phyloP scores from a whole-genome alignment of 192 early-diverging fungal genomes.

The Phycomyces nitens region DNA sequence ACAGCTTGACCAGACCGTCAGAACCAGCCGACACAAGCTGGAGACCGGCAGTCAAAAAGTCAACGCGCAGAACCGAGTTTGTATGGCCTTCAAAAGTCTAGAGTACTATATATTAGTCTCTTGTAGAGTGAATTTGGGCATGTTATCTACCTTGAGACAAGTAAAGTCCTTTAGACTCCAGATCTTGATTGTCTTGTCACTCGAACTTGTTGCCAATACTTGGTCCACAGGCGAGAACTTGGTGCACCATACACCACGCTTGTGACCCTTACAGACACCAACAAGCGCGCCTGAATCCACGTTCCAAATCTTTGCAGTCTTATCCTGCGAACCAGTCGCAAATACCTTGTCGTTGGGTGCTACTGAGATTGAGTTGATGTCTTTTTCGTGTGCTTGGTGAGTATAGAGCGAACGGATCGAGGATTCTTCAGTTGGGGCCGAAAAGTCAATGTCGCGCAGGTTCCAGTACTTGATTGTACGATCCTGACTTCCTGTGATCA shows the following conservation, averaged over 20 bases:
- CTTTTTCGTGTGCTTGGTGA: conserved; percentile 92
- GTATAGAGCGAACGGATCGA: conserved; percentile 77
- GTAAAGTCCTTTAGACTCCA: conserved; percentile 88
- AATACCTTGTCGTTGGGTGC: conserved; percentile 90
- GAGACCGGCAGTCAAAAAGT: conserved; percentile 81
- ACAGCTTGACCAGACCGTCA: conserved; percentile 94
- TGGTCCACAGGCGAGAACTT: conserved; percentile 96
- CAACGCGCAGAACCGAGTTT: conserved; percentile 87
- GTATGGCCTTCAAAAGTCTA: conserved; percentile 96
- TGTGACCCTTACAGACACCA: conserved; percentile 85
- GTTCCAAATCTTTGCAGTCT: conserved; percentile 90
- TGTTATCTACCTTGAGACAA: conserved; percentile 81
- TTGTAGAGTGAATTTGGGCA: too few species aligned
- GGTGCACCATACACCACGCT: conserved; percentile 92
- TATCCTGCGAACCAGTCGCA: conserved; percentile 93
- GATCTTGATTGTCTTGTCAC: conserved; percentile 92
- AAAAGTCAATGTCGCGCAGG: conserved; percentile 53
- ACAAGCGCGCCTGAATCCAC: conserved; percentile 75
- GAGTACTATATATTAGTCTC: too few species aligned
- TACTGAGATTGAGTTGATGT: conserved; percentile 90
- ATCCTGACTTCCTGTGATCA: conserved; percentile 89
- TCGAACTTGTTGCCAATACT: conserved; percentile 85
- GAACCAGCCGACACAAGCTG: conserved; percentile 87
- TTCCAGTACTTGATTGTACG: conserved; percentile 97
- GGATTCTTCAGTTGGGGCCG: conserved; percentile 31